Percentiles rank a stretch among this genome's conserved stretches.
Evolutionary conservation across 305 asterid genomes (phyloP).

Genomic region (Stenogyne calaminthoides): DNA sequence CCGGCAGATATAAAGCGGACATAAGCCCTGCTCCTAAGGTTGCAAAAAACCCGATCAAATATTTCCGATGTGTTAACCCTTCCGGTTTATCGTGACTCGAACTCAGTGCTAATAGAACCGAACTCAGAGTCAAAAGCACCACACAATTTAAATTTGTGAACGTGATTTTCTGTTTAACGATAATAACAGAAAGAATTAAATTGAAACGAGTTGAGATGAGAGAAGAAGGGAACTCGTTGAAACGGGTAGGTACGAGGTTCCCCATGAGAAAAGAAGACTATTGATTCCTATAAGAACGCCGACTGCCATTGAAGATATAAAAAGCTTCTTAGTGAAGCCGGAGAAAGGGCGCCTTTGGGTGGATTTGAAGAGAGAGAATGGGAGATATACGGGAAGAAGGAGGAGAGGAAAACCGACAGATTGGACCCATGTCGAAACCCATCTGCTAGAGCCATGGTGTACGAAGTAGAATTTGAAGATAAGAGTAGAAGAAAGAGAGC

Average conservation of each 20-base stretch:
- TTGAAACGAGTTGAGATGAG: constrained; percentile 57
- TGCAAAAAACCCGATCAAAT: constrained; percentile 48
- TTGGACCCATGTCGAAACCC: constrained; percentile 73
- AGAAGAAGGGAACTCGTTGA: constrained; percentile 58
- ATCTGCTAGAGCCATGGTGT: constrained; percentile 61
- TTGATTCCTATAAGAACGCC: constrained; percentile 53
- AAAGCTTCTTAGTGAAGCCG: constrained; percentile 27
- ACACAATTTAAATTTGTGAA: constrained; percentile 62
- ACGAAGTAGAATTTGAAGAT: constrained; percentile 62
- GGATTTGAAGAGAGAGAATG: constrained; percentile 29
- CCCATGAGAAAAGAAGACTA: constrained; percentile 55
- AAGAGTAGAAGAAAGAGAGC: constrained; percentile 48
- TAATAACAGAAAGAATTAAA: constrained; percentile 45
- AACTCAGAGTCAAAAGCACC: constrained; percentile 53
- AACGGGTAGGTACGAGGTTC: constrained; percentile 57
- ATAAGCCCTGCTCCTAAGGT: constrained; percentile 56
- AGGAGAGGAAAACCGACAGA: constrained; percentile 70
- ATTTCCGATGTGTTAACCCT: constrained; percentile 34
- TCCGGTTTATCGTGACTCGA: constrained; percentile 42
- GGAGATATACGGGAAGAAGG: constrained; percentile 43
- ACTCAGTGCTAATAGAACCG: constrained; percentile 48
- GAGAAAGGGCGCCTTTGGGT: constrained; percentile 49
- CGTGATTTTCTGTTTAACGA: constrained; percentile 51
- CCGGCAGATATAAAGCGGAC: constrained; percentile 59
- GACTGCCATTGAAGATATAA: constrained; percentile 29